phyloP scores from a whole-genome alignment of 768 basidiomycete species.

The Mycena rosella region DNA sequence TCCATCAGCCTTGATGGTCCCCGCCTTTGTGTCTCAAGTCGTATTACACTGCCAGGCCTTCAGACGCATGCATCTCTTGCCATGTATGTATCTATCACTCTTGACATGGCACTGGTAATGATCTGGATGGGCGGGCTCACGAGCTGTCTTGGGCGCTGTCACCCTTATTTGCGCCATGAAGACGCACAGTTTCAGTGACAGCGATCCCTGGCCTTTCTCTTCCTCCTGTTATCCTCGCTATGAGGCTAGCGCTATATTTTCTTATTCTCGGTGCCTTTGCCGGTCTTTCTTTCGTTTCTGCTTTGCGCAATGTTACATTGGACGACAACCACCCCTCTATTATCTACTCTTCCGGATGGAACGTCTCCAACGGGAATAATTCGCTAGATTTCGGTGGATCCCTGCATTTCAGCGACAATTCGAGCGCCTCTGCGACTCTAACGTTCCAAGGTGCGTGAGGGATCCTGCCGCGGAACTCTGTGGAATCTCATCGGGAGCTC shows the following conservation, averaged over 20 bases:
- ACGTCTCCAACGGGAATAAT: slow-evolving; percentile 13
- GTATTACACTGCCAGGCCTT: too few species aligned
- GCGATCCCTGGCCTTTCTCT: slow-evolving; percentile 21
- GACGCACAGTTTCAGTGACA: background rate
- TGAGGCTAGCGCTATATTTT: slow-evolving; percentile 24
- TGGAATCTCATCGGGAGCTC: too few species aligned
- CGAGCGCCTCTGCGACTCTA: slow-evolving; percentile 20
- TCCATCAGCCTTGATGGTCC: too few species aligned
- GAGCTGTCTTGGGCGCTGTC: slow-evolving; percentile 7
- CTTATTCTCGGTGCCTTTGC: slow-evolving; percentile 7
- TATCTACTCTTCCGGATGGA: slow-evolving; percentile 27
- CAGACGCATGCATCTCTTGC: too few species aligned
- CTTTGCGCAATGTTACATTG: slow-evolving; percentile 29
- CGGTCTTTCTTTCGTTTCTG: slow-evolving; percentile 28
- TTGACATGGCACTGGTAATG: slow-evolving; percentile 11
- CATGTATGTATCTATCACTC: slow-evolving; percentile 18
- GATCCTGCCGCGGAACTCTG: too few species aligned
- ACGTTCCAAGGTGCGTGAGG: slow-evolving; percentile 21
- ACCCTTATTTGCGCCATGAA: background rate
- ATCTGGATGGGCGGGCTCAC: slow-evolving; percentile 25
- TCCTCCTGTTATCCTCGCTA: slow-evolving; percentile 11
- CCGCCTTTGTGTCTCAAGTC: too few species aligned
- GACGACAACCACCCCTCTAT: slow-evolving; percentile 29
- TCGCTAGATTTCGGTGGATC: slow-evolving; percentile 28
- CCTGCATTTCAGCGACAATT: slow-evolving; percentile 20